A percentile compares a stretch with the other conserved stretches of the same genome.
These are phyloP conservation scores for Neospora caninum DNA, from an alignment of 169 alveolate genomes.

Conservation along the genomic window DNA sequence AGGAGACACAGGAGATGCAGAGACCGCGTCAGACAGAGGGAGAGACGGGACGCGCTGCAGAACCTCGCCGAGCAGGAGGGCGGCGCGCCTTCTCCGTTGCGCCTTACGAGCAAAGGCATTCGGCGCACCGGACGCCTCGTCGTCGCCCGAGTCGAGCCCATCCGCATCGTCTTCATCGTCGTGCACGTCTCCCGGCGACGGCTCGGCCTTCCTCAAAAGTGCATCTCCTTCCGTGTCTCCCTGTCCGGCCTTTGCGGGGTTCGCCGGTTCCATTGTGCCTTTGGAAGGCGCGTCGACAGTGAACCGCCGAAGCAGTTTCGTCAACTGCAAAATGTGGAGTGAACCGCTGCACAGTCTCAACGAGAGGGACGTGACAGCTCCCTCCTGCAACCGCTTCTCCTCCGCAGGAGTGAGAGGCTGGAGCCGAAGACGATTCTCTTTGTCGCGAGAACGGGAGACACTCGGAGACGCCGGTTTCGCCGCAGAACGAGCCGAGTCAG, in stretches of 20 bases:
- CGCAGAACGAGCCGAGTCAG: no score
- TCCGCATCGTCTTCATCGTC: not conserved
- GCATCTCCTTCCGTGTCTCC: not conserved
- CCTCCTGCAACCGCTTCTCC: constrained; percentile 15
- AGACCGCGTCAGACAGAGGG: not conserved
- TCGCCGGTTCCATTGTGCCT: not conserved
- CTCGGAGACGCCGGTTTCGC: not conserved
- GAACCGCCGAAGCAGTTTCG: not conserved
- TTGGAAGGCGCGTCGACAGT: not conserved
- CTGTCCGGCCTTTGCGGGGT: not conserved
- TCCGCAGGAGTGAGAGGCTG: not conserved
- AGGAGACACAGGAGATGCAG: no score
- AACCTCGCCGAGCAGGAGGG: constrained; percentile 13
- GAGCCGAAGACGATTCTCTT: not conserved
- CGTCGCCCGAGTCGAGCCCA: not conserved
- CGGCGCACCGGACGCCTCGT: not conserved
- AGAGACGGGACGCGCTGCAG: constrained; percentile 35
- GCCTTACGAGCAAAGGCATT: constrained; percentile 16
- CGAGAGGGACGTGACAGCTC: not conserved
- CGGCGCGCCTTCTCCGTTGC: constrained; percentile 29
- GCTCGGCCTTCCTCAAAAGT: not conserved
- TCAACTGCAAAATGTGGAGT: not conserved
- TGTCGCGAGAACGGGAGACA: not conserved
- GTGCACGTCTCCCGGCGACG: not conserved
- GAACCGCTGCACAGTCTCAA: constrained; percentile 17